Percentiles rank a stretch among this genome's conserved stretches.
Evolutionary conservation across 2,329 filamentous ascomycete species (phyloP).

Genomic region (Cladophialophora exuberans): DNA sequence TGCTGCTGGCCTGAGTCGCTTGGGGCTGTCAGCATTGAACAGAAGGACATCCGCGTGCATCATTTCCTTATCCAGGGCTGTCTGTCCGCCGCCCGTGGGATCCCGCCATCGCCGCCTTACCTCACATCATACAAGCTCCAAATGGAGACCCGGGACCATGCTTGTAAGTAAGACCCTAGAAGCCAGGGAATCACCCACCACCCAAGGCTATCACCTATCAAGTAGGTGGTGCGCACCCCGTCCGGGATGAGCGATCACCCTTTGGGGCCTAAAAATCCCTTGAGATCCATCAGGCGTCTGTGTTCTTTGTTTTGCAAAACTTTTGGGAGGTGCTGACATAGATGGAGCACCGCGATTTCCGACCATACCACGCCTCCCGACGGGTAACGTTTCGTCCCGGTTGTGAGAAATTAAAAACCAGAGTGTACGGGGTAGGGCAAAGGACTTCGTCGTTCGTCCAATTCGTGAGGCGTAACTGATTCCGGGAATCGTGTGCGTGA

Average conservation of each 20-base stretch:
- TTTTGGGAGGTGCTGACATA: background rate
- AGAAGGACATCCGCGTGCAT: background rate
- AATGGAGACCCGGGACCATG: background rate
- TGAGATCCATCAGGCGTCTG: too few relatives aligned
- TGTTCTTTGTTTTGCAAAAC: too few relatives aligned
- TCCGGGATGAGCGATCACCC: too few relatives aligned
- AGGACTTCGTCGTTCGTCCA: background rate
- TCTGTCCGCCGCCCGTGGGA: background rate
- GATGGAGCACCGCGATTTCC: background rate
- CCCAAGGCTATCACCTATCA: too few relatives aligned
- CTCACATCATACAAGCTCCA: background rate
- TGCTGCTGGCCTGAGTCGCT: too few relatives aligned
- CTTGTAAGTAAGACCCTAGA: too few relatives aligned
- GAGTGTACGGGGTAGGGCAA: background rate
- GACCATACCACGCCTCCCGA: background rate
- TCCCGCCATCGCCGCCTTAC: background rate
- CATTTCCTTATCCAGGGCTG: background rate
- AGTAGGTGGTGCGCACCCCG: too few relatives aligned
- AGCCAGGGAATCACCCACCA: too few relatives aligned
- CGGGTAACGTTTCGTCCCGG: background rate
- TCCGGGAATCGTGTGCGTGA: background rate
- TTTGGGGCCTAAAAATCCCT: too few relatives aligned
- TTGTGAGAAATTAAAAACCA: background rate
- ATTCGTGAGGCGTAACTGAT: background rate
- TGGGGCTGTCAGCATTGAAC: background rate